Evolutionary conservation across 495 filamentous ascomycete species (phyloP), one percentile per base, ranked within the genome.

Genomic region (Emericellopsis terricola): DNA sequence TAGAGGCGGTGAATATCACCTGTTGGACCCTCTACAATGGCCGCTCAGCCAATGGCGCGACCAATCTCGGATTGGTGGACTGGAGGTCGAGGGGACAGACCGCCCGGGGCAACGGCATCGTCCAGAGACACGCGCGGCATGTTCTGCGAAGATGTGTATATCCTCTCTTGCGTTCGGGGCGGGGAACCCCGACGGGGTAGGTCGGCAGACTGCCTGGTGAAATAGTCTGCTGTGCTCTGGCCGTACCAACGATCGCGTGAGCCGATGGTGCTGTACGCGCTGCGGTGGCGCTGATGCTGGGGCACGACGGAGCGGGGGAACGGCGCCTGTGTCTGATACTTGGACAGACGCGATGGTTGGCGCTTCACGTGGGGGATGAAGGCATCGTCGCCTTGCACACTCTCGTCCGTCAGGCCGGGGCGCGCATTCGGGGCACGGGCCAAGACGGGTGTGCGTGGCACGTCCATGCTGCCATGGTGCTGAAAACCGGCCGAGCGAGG

Each of bases 381-480:
- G 3, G 62, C 57, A 5, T 57, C 55, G 40, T 57, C 62, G 11
- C 62, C 62, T 2, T 58, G 62, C 14, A 66, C 47, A 13, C 52
- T 51, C 38, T 64, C 62, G 33, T 66, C 62, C 7, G 60, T 64
- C 5, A 66, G 48, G 8, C 62, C 62, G 2, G 53, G 51, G 8
- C 59, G 47, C 16, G 62, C 55, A 29, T 66, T 66, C 9, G 62
- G 62, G 1, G 62, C 62, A 19, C 49, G 45, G 10, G 62, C 62
- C 21, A 60, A 49, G 1, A 62, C 60, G 2, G 62, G 62, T 13
- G 53, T 45, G 27, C 50, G 50, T 9, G 59, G 60, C 14, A 64
- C 45, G 21, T 65, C 62, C 17, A 63, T 41, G 34, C 56, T 60
- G 9, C 47, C 43, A 32, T 49, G 55, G 29, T 40, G 30, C 24